phyloP scores from a whole-genome alignment of 768 basidiomycete species.

The Boletus rufocinnamomeus region DNA sequence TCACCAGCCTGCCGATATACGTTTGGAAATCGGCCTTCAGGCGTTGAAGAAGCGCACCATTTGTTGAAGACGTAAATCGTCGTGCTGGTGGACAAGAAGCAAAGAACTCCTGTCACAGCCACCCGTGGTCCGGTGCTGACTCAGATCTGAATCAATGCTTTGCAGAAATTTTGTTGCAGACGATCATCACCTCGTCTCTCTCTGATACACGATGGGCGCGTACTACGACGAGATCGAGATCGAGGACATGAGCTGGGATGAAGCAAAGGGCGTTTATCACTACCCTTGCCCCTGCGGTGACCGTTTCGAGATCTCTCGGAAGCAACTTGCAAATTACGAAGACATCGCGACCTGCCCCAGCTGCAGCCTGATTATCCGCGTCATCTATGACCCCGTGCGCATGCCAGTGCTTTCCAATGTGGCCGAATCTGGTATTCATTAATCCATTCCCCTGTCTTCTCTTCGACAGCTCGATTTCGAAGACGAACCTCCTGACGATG shows the following conservation, averaged over 20 bases:
- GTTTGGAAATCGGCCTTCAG: background rate
- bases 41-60: background rate
- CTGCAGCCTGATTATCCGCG: constrained; percentile 89
- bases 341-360: constrained; percentile 96
- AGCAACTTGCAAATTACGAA: constrained; percentile 84
- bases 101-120: background rate
- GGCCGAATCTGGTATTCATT: constrained; percentile 9
- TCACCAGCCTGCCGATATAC: background rate
- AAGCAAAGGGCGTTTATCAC: constrained; percentile 80
- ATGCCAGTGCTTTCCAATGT: background rate
- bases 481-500: constrained; percentile 66
- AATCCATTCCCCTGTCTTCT: background rate
- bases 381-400: constrained; percentile 93
- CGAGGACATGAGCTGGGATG: constrained; percentile 94
- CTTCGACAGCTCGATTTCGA: constrained; percentile 74
- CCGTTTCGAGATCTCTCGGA: constrained; percentile 90
- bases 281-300: constrained; percentile 99
- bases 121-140: background rate
- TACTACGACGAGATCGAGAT: constrained; percentile 98
- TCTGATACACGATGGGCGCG: constrained; percentile 57
- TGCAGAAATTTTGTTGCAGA: background rate
- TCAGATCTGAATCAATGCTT: background rate
- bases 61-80: background rate
- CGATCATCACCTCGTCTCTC: background rate
- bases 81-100: background rate